Evolutionary conservation across 768 basidiomycete genomes (phyloP), one percentile per base, ranked within the genome.

Genomic region (Phanerochaete carnosa): DNA sequence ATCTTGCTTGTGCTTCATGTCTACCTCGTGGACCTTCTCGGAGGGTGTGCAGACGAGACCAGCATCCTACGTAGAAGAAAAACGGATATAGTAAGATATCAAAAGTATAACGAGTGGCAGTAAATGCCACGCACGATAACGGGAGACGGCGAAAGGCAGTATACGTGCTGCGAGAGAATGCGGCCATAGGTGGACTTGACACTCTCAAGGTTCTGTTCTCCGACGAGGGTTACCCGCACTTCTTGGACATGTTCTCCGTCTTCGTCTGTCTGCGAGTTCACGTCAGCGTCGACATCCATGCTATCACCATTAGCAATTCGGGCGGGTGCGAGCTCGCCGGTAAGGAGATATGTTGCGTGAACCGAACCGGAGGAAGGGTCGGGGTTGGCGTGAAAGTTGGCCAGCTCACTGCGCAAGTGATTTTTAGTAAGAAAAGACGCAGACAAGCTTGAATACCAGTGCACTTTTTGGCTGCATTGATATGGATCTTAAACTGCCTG

Each of bases 391-490:
- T 86, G 79, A 66, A 84, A 93, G 0, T 69, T 67, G 16, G 82
- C 83, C 8, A 94, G 79, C 66, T 88, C 86, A 66, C 92, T 93
- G 65, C 11, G 19, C 45, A 9, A 39, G 39, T 12, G 9, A 30
- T n/a, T 32, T 4, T 30, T 1, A 22, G 15, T 22, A 1, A 29
- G 23, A 16, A 25, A 1, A n/a, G 3, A 22, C 23, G 53, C 33
- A n/a, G 26, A 15, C 16, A 53, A 49, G 22, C n/a, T 11, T 11
- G 19, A 23, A 57, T 35, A 19, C 4, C 43, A 26, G n/a, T n/a
- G 19, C 61, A 92, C 92, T 86, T 88, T 70, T 92, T 94, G 22
- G 92, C 91, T 37, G 74, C 74, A 71, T 92, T 90, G 67, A 92
- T 90, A 66, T 92, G 87, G 56, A 93, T 78, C 0, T 78, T 77